Conservation (phyloP, 257 asterid genomes). For the Solanum tacnaense region DNA sequence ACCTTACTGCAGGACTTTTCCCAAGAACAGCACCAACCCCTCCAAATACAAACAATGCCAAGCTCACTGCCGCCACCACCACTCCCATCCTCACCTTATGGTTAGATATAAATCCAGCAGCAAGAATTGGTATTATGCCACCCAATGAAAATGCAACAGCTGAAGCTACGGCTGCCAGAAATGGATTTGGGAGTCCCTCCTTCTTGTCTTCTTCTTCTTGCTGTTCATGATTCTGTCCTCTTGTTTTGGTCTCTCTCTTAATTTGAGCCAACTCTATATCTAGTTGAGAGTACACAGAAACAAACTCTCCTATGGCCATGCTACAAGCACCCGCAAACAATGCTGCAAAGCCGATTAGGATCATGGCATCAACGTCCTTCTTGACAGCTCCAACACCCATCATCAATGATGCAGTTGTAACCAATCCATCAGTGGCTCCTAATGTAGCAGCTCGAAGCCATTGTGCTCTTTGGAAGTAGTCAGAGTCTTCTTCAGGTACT, state of each 20-base stretch:
- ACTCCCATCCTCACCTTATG: conserved; percentile 34
- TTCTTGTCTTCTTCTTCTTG: not conserved
- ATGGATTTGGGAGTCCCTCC: conserved; percentile 52
- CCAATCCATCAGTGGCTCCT: conserved; percentile 72
- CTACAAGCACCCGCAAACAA: conserved; percentile 64
- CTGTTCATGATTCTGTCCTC: not conserved
- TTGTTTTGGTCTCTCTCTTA: conserved; percentile 20
- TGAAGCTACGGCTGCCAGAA: conserved; percentile 55
- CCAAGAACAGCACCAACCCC: conserved; percentile 52
- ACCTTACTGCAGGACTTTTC: conserved; percentile 23
- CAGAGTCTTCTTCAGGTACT: conserved; percentile 20
- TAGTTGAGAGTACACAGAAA: conserved; percentile 53
- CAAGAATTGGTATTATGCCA: conserved; percentile 48
- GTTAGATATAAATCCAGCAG: conserved; percentile 44
- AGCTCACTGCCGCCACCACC: conserved; percentile 37
- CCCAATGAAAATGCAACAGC: conserved; percentile 54
- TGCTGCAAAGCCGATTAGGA: conserved; percentile 54
- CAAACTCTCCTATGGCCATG: conserved; percentile 81
- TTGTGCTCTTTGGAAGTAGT: conserved; percentile 54
- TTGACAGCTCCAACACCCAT: conserved; percentile 67
- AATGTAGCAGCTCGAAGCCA: conserved; percentile 71
- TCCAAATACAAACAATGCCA: conserved; percentile 50
- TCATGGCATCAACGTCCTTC: conserved; percentile 42
- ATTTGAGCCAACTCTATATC: conserved; percentile 62
- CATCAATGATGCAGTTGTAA: conserved; percentile 54